Percentiles rank a stretch among this genome's conserved stretches.
Conservation (phyloP, 345 rosid species). For the Cardamine resedifolia region DNA sequence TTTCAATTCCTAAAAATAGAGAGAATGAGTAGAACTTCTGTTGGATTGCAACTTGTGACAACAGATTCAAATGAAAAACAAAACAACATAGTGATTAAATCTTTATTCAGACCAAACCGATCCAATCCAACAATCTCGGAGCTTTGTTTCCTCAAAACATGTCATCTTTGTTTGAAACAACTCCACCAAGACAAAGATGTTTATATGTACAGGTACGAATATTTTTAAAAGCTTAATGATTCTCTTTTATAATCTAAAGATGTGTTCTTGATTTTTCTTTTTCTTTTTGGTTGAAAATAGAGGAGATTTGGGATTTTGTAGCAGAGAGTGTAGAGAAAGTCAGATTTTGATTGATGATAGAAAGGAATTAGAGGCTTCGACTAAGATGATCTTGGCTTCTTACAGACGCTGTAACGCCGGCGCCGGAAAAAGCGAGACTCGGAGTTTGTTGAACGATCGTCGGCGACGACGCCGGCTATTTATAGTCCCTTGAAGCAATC, state of each 20-base stretch:
- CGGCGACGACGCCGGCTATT: conserved; percentile 37
- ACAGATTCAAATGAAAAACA: conserved; percentile 34
- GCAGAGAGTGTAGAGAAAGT: conserved; percentile 65
- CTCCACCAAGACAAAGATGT: conserved; percentile 59
- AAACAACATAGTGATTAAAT: conserved; percentile 47
- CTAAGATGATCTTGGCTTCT: conserved; percentile 44
- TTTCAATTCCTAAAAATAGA: neutral
- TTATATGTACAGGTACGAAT: conserved; percentile 75
- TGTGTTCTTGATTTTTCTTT: neutral
- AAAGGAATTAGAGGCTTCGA: conserved; percentile 50
- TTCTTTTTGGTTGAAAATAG: conserved; percentile 37
- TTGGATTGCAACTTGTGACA: conserved; percentile 60
- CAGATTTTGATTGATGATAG: conserved; percentile 66
- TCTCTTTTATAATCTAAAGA: neutral
- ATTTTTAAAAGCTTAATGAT: neutral
- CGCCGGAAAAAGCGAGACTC: conserved; percentile 38
- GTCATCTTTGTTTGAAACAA: conserved; percentile 55
- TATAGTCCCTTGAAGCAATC: conserved; percentile 35
- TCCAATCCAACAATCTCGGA: conserved; percentile 22
- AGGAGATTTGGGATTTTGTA: conserved; percentile 83
- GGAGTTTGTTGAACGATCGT: conserved; percentile 42
- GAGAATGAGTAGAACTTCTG: conserved; percentile 34
- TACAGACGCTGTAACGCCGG: conserved; percentile 39
- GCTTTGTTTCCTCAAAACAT: conserved; percentile 55
- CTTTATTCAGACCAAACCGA: conserved; percentile 37